Base-by-base conservation (phyloP, 2,329 filamentous ascomycete species). In the Sporothrix globosa region DNA sequence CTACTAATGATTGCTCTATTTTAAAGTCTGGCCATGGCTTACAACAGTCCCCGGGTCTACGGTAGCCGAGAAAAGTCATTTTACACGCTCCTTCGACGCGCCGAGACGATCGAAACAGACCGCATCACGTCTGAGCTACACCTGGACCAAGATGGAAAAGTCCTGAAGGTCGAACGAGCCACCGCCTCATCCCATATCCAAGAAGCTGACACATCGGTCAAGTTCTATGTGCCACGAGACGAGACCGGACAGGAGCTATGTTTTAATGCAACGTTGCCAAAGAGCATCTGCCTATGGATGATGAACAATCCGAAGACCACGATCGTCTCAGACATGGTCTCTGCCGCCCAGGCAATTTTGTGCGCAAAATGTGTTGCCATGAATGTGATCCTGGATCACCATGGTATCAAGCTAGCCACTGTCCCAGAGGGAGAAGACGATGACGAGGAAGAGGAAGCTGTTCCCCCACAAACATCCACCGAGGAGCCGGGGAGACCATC, bases 231-330 rank as follows among this genome's bases (percentile, higher is more conserved):
- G 0, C 80, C 81, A 0, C 73, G 73, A 5, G 67, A 77, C 7
- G 73, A 73, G 13, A 72, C 74, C 13, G 48, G 69, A 0, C 80
- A 79, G 66, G 73, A 77, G 9, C 72, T 76, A 3, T 77, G 75
- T 63, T 81, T 79, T 70, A 74, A 72, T 13, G 74, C 73, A 0
- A 63, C 68, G 0, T 77, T 82, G 1, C 75, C 79, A 0, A 66
- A 73, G 6, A 74, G 70, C 0, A 73, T 82, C 1, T 73, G 77
- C 0, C 70, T 76, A 6, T 82, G 80, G 79, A 74, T 82, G 54
- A 80, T 82, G 79, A 76, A 72, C 14, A 54, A 70, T 10, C 56
- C 56, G 44, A 50, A 4, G 19, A 65, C 69, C 13, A 4, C 6
- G 46, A 54, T 48, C 53, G 19, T 14, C n/a, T 4, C 67, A 11